Base-by-base conservation (phyloP, 1,284 basidiomycete species). In the Cutaneotrichosporon cyanovorans region DNA sequence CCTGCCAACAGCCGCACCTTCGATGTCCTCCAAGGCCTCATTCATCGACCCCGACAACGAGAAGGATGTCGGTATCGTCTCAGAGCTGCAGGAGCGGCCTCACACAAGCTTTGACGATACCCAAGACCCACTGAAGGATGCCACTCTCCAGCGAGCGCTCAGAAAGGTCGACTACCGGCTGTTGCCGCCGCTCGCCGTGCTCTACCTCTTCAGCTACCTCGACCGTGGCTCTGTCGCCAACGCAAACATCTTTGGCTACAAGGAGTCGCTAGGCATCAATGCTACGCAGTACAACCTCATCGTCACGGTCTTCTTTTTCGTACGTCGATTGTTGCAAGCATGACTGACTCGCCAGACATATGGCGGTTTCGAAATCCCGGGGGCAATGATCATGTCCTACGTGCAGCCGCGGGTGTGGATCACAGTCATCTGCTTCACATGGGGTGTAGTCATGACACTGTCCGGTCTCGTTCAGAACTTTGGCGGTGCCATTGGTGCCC, bases 401-500 rank as follows among this genome's bases (percentile, higher is more conserved):
- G 51, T 56, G 8, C 45, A 45, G 11, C 55, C 55, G 11, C 37
- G 25, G 15, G 15, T 48, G 37, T 60, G 58, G 58, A 53, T 84
- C 44, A 78, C 79, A 0, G 11, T 64, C 36, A 48, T 48, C 36
- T 48, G 46, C 35, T 33, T 68, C 7, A 48, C 62, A 2, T 75
- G 73, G 71, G 80, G 81, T 5, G 63, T 75, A 14, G 76, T 80
- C 8, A 81, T 79, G 14, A 81, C 76, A 1, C 63, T 82, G 45
- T 80, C 76, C n/a, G 76, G 77, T 12, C 62, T 82, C 35, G 77
- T 73, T 6, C 65, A 75, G 30, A 79, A 74, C 56, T 83, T 77
- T 56, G 73, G 66, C 21, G 80, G 80, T 5, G 45, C 46, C 16
- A 42, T 51, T 16, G 50, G 38, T 11, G 34, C 42, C 2, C 42